A percentile compares a stretch with the other conserved stretches of the same genome.
Conservation (phyloP, 371 early-diverging fungal species). For the Mucor velutinosus region DNA sequence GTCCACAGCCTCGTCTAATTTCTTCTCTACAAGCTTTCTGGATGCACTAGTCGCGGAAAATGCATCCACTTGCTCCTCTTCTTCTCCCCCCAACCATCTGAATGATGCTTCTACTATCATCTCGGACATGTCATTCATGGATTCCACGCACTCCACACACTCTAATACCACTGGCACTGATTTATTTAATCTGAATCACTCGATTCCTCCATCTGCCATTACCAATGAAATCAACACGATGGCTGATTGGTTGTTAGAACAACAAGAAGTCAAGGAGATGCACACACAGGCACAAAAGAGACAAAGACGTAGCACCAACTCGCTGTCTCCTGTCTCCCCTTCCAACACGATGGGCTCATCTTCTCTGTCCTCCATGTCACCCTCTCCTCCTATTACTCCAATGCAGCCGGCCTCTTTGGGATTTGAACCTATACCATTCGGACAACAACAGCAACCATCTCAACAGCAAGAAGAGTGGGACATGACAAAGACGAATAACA, state of each 20-base stretch:
- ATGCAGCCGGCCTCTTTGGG: constrained; percentile 30
- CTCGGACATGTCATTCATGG: constrained; percentile 39
- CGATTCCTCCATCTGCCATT: constrained; percentile 15
- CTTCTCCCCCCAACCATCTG: neutral
- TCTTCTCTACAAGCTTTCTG: constrained; percentile 63
- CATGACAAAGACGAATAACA: neutral
- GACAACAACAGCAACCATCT: constrained; percentile 2
- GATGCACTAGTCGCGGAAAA: constrained; percentile 55
- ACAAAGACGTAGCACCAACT: constrained; percentile 23
- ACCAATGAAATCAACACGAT: constrained; percentile 22
- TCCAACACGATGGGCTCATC: constrained; percentile 14
- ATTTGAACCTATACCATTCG: constrained; percentile 19
- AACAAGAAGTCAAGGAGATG: constrained; percentile 17
- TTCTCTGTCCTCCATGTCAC: constrained; percentile 28
- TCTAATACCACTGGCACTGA: constrained; percentile 19
- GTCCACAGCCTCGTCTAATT: constrained; percentile 23
- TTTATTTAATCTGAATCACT: constrained; percentile 12
- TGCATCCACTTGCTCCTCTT: neutral
- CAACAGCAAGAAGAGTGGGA: constrained; percentile 5
- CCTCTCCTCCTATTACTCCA: constrained; percentile 44
- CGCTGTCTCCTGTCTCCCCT: constrained; percentile 20
- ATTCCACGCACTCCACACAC: constrained; percentile 31
- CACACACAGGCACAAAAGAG: constrained; percentile 19
- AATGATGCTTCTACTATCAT: constrained; percentile 8
- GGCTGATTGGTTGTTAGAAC: constrained; percentile 29